A percentile compares a stretch with the other conserved stretches of the same genome.
Evolutionary conservation across 495 filamentous ascomycete genomes (phyloP).

Genomic region (Penicillium waksmanii): DNA sequence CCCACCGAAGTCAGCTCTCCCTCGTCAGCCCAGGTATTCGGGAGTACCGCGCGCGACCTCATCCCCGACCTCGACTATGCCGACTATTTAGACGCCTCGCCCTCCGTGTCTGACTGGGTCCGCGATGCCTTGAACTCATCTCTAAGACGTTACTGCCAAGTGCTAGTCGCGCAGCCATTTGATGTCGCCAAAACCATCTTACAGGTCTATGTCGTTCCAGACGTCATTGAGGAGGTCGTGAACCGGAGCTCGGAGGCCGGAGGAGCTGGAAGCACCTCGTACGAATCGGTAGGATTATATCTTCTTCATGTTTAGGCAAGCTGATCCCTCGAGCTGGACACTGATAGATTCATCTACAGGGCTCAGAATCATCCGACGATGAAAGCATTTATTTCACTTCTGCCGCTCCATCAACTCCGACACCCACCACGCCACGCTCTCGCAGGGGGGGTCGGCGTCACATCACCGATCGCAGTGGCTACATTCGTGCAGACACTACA

Average conservation of each 20-base stretch:
- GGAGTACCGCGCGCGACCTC: slow-evolving; percentile 79
- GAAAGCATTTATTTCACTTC: slow-evolving; percentile 88
- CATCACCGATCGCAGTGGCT: slow-evolving; percentile 56
- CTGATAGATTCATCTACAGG: slow-evolving; percentile 29
- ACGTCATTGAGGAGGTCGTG: slow-evolving; percentile 38
- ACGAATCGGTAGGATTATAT: slow-evolving; percentile 38
- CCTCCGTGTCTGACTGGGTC: slow-evolving; percentile 70
- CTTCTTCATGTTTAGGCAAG: background rate
- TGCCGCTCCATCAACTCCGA: slow-evolving; percentile 59
- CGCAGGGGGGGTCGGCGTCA: slow-evolving; percentile 45
- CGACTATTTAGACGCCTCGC: slow-evolving; percentile 80
- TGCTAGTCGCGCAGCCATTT: slow-evolving; percentile 90
- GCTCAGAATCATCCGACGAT: slow-evolving; percentile 66
- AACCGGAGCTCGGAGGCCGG: slow-evolving; percentile 34
- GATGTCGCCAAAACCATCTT: slow-evolving; percentile 93
- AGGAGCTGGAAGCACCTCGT: slow-evolving; percentile 37
- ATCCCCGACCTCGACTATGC: slow-evolving; percentile 87
- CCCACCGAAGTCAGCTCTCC: slow-evolving; percentile 47
- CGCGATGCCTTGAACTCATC: slow-evolving; percentile 77
- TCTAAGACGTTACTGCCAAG: slow-evolving; percentile 81
- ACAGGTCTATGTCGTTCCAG: slow-evolving; percentile 68
- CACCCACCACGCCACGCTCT: slow-evolving; percentile 57
- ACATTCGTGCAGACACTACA: slow-evolving; percentile 46
- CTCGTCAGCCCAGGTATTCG: slow-evolving; percentile 54
- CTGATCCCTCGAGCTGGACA: slow-evolving; percentile 4